A percentile compares a stretch with the other conserved stretches of the same genome.
Evolutionary conservation across 768 basidiomycete species (phyloP).

Genomic region (Psilocybe azurescens): DNA sequence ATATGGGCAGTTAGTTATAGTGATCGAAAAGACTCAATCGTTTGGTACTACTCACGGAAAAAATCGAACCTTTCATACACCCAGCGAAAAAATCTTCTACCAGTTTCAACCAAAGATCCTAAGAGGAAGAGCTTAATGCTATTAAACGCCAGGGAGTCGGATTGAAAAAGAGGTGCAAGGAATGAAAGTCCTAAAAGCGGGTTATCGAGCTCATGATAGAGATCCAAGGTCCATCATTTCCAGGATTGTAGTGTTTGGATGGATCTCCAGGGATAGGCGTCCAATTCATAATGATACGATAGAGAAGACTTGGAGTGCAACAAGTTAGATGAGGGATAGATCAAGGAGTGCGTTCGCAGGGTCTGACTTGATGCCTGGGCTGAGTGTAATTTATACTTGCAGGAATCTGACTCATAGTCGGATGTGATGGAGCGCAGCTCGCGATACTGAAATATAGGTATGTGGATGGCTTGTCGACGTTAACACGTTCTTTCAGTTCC

Average conservation of each 20-base stretch:
- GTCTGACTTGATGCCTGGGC: no score
- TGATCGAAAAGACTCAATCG: neutral
- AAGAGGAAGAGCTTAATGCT: conserved; percentile 34
- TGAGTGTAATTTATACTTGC: no score
- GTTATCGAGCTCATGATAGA: conserved; percentile 14
- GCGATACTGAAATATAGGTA: no score
- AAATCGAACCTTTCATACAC: conserved; percentile 31
- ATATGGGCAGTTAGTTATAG: neutral
- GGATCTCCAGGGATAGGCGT: neutral
- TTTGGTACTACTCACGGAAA: conserved; percentile 28
- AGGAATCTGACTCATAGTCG: no score
- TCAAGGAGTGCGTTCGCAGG: no score
- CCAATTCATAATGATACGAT: neutral
- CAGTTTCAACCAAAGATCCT: conserved; percentile 41
- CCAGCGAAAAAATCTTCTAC: conserved; percentile 42
- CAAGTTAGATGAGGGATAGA: no score
- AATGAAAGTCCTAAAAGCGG: conserved; percentile 41
- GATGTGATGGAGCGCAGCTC: no score
- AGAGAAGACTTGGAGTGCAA: neutral
- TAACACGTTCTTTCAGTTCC: no score
- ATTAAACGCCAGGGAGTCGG: conserved; percentile 5
- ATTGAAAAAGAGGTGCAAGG: conserved; percentile 34
- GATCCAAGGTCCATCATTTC: conserved; percentile 5
- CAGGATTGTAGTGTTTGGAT: neutral
- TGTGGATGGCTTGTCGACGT: no score